Base-by-base conservation (phyloP, 345 rosid genomes). In the Gossypium turneri region DNA sequence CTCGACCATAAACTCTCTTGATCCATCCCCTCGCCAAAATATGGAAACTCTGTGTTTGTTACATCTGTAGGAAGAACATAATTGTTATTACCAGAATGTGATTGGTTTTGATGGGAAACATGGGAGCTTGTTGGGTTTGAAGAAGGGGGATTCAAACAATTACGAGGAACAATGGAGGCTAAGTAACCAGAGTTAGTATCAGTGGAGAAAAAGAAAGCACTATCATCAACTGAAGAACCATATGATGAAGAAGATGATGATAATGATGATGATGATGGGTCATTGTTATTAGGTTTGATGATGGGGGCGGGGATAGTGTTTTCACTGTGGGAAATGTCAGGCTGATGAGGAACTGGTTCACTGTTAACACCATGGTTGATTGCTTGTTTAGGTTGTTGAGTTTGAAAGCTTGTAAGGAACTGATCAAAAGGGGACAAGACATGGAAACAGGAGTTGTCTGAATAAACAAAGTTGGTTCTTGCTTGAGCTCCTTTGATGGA, bases 401-500 rank as follows among this genome's bases (percentile, higher is more conserved):
- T 25, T 60, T 27, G n/a, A 27, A 73, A 25, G 75, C 51, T 29
- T 12, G 73, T 64, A 68, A 61, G 74, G 38, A 79, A 76, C 79
- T 76, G 57, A 48, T 84, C 89, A 72, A 77, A 82, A 56, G 92
- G 84, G 20, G 86, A 73, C 52, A 82, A 82, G 82, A 85, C 84
- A 76, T 69, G 85, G 77, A 85, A 81, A 62, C 64, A 68, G 7
- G 81, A 77, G 77, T 79, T 82, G 65, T 73, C 86, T 75, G 97
- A 73, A 84, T 92, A 92, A 1, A 87, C 19, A 78, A 90, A 94
- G 83, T 94, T 94, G 47, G 98, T 94, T 79, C 98, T 85, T 25
- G 97, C 98, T 79, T 92, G 98, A 16, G 86, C 82, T 72, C 98
- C 98, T 81, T 91, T 92, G 88, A 94, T 94, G 19, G 96, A 91